Percentiles rank a stretch among this genome's conserved stretches.
Evolutionary conservation across 2,329 filamentous ascomycete species (phyloP).

Genomic region (Aspergillus ruber): DNA sequence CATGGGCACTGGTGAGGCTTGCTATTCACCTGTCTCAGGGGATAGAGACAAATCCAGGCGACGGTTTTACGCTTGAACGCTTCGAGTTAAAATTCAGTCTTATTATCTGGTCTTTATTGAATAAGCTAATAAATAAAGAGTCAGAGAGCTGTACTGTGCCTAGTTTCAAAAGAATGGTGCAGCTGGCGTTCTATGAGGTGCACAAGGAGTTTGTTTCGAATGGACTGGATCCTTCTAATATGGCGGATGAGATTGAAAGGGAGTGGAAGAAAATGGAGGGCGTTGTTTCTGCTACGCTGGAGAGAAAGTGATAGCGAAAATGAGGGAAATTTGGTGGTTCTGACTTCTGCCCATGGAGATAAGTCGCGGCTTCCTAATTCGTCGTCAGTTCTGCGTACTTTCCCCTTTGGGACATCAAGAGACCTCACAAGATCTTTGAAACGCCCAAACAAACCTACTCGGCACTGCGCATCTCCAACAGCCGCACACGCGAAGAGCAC

Average conservation of each 20-base stretch:
- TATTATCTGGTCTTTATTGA: conserved; percentile 29
- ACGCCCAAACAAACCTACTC: too few relatives aligned
- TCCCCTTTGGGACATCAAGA: neutral
- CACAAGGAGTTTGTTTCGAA: conserved; percentile 20
- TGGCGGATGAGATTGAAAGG: conserved; percentile 18
- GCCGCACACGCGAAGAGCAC: too few relatives aligned
- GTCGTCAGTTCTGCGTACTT: too few relatives aligned
- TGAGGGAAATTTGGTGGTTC: neutral
- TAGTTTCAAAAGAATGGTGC: conserved; percentile 22
- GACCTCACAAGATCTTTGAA: too few relatives aligned
- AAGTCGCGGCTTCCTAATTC: neutral
- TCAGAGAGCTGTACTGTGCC: conserved; percentile 23
- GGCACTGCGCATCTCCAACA: neutral
- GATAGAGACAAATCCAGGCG: conserved; percentile 10
- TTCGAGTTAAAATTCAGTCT: conserved; percentile 24
- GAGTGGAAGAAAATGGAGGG: conserved; percentile 47
- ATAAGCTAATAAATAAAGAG: conserved; percentile 19
- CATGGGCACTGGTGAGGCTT: conserved; percentile 27
- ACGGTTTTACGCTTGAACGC: conserved; percentile 13
- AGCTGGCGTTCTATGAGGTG: conserved; percentile 19
- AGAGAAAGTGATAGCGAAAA: neutral
- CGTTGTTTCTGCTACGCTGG: conserved; percentile 12
- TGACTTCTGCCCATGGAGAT: neutral
- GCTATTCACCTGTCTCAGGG: conserved; percentile 23
- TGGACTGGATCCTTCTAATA: conserved; percentile 19